These are phyloP conservation scores for Saccharomycopsis olivae DNA, from an alignment of 805 yeast genomes.

Conservation along the genomic window DNA sequence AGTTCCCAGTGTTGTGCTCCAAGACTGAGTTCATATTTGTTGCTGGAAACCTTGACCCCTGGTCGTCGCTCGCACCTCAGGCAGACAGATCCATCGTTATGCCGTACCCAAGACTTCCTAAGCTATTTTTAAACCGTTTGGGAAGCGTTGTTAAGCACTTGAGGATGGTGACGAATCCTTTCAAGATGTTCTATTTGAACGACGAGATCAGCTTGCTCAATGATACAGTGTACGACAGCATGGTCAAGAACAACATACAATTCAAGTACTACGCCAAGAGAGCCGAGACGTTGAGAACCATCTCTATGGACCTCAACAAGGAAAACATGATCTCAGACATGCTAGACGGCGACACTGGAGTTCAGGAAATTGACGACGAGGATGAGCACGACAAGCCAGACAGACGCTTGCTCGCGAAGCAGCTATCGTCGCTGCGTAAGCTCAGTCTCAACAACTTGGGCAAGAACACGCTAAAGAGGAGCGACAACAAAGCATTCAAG, in stretches of 20 bases:
- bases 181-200: slow-evolving; percentile 63
- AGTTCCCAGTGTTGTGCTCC: slow-evolving; percentile 42
- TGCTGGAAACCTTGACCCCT: slow-evolving; percentile 91
- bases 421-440: slow-evolving; percentile 5
- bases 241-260: slow-evolving; percentile 57
- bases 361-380: slow-evolving; percentile 23
- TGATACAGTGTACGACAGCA: slow-evolving; percentile 61
- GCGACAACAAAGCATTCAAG: slow-evolving; percentile 38
- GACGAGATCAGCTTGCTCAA: slow-evolving; percentile 73
- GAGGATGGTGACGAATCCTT: slow-evolving; percentile 67
- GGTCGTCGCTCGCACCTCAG: slow-evolving; percentile 64
- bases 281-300: no score
- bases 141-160: slow-evolving; percentile 45
- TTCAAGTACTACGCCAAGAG: slow-evolving; percentile 33
- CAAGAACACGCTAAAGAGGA: slow-evolving; percentile 34
- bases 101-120: slow-evolving; percentile 71
- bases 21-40: slow-evolving; percentile 55
- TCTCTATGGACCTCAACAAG: no score
- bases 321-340: no score
- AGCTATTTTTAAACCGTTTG: slow-evolving; percentile 57
- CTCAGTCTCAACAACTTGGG: slow-evolving; percentile 19
- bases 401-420: slow-evolving; percentile 3
- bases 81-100: slow-evolving; percentile 45
- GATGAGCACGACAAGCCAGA: slow-evolving; percentile 17
- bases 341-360: no score